A percentile compares a stretch with the other conserved stretches of the same genome.
These are phyloP conservation scores for Cyathus olla DNA, from an alignment of 1,284 basidiomycete species.

Conservation along the genomic window DNA sequence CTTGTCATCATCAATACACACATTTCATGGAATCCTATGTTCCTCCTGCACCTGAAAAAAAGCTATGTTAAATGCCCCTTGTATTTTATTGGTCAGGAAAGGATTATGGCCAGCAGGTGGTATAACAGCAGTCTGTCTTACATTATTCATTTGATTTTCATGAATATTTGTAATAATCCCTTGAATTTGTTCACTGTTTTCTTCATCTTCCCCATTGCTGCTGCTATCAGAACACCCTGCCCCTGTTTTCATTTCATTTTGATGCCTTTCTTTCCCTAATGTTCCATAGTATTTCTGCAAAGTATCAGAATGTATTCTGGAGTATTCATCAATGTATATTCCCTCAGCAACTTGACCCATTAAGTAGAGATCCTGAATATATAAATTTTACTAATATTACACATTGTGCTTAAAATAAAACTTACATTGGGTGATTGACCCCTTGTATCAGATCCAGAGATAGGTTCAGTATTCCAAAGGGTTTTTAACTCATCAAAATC, in stretches of 20 bases:
- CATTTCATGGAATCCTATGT: neutral
- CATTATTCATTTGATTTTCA: neutral
- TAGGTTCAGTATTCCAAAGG: conserved; percentile 53
- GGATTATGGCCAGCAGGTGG: neutral
- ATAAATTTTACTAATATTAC: neutral
- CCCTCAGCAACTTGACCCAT: neutral
- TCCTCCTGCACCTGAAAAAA: neutral
- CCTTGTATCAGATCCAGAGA: conserved; percentile 31
- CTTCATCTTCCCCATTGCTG: neutral
- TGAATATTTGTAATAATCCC: neutral
- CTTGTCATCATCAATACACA: neutral
- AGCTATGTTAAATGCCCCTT: neutral
- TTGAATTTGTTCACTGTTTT: too few relatives aligned
- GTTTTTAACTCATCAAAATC: conserved; percentile 47
- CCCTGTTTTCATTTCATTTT: neutral
- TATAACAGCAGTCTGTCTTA: neutral
- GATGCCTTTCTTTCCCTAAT: neutral
- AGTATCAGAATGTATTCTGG: neutral
- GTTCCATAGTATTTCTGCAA: neutral
- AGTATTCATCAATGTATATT: neutral
- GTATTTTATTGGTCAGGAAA: neutral
- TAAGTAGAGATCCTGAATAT: conserved; percentile 37
- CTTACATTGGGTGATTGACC: conserved; percentile 36
- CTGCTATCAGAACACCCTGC: neutral
- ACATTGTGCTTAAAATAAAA: conserved; percentile 2